Conservation (phyloP, 2,329 filamentous ascomycete genomes). For the Penicillium sp. region DNA sequence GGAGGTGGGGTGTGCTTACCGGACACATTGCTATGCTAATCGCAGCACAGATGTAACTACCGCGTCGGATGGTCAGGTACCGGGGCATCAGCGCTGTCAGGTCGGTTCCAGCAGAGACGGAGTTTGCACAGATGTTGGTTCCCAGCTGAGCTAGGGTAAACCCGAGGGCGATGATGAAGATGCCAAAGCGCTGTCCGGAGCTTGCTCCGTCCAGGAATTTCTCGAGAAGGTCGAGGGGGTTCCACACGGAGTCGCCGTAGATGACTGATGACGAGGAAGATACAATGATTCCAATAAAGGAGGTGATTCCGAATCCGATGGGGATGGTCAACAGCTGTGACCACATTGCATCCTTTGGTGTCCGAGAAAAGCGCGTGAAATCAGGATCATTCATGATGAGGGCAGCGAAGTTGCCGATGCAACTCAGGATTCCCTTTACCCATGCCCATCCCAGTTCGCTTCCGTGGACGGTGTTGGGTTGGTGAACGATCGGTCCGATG, state of each 20-base stretch:
- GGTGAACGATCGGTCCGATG: slow-evolving; percentile 75
- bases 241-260: slow-evolving; percentile 67
- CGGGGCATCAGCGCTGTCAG: slow-evolving; percentile 76
- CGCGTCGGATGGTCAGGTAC: slow-evolving; percentile 79
- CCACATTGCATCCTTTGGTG: slow-evolving; percentile 73
- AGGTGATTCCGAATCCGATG: slow-evolving; percentile 70
- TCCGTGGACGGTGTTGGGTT: slow-evolving; percentile 62
- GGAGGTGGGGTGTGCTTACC: slow-evolving; percentile 35
- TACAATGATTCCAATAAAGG: slow-evolving; percentile 79
- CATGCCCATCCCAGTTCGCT: slow-evolving; percentile 75
- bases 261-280: slow-evolving; percentile 66
- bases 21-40: slow-evolving; percentile 84
- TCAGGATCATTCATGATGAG: slow-evolving; percentile 78
- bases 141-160: slow-evolving; percentile 79
- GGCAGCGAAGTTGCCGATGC: slow-evolving; percentile 87
- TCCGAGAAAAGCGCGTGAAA: slow-evolving; percentile 77
- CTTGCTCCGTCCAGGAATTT: slow-evolving; percentile 67
- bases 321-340: slow-evolving; percentile 76
- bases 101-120: slow-evolving; percentile 77
- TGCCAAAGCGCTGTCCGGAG: slow-evolving; percentile 67
- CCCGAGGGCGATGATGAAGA: slow-evolving; percentile 68
- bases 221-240: slow-evolving; percentile 65
- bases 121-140: slow-evolving; percentile 85
- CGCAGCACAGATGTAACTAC: slow-evolving; percentile 77
- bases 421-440: slow-evolving; percentile 80